Evolutionary conservation across 2,329 filamentous ascomycete genomes (phyloP).

Genomic region (Alternaria metachromatica): DNA sequence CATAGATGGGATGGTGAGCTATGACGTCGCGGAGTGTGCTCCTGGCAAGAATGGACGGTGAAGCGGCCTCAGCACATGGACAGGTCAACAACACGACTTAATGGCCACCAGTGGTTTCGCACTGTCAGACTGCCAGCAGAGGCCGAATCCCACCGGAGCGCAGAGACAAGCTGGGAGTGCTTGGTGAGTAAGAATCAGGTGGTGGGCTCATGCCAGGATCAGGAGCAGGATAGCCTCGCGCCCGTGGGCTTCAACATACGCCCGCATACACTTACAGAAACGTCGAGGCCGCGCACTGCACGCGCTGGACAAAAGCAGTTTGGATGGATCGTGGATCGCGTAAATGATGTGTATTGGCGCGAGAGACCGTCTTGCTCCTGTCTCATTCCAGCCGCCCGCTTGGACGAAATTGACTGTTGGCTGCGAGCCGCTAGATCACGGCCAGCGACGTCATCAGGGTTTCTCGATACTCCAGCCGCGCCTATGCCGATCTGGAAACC

Average conservation of each 20-base stretch:
- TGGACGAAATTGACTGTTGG: constrained; percentile 17
- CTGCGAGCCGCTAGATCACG: constrained; percentile 6
- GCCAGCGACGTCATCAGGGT: constrained; percentile 16
- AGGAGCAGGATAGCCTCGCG: constrained; percentile 10
- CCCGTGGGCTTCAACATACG: background rate
- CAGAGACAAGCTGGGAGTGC: constrained; percentile 8
- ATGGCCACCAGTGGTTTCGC: background rate
- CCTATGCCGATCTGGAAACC: background rate
- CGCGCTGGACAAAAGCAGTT: constrained; percentile 5
- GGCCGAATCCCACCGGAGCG: constrained; percentile 5
- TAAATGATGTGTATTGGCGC: constrained; percentile 1
- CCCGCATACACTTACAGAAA: constrained; percentile 4
- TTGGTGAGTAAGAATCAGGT: constrained; percentile 7
- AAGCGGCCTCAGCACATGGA: constrained; percentile 6
- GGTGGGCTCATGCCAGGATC: constrained; percentile 9
- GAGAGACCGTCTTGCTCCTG: constrained; percentile 6
- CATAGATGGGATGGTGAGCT: constrained; percentile 17
- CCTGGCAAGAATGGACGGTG: constrained; percentile 12
- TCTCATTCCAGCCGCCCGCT: constrained; percentile 5
- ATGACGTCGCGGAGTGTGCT: constrained; percentile 21
- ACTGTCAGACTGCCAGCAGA: constrained; percentile 2
- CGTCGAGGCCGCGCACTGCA: background rate
- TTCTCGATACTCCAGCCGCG: constrained; percentile 4
- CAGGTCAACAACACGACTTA: background rate
- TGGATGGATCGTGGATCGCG: constrained; percentile 5